phyloP scores from a whole-genome alignment of 345 rosid species.

The Populus simonii region DNA sequence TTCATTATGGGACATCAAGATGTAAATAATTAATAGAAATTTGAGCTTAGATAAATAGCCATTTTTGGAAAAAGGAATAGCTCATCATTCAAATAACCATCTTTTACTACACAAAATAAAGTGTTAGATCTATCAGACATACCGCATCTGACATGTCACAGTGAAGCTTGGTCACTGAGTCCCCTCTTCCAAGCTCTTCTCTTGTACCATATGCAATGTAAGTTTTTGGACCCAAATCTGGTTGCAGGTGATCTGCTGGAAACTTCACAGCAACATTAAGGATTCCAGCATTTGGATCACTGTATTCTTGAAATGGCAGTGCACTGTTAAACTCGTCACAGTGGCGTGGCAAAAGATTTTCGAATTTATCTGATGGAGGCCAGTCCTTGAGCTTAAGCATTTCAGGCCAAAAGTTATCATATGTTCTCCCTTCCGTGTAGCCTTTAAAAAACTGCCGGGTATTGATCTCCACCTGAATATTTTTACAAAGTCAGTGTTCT shows the following conservation, averaged over 20 bases:
- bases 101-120: background rate
- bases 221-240: constrained; percentile 92
- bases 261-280: constrained; percentile 77
- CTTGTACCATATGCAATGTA: constrained; percentile 78
- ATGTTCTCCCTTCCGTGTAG: constrained; percentile 67
- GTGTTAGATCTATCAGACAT: constrained; percentile 12
- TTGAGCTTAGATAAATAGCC: background rate
- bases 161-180: constrained; percentile 91
- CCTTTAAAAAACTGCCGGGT: constrained; percentile 72
- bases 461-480: constrained; percentile 61
- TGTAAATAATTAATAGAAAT: background rate
- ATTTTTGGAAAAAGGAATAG: background rate
- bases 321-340: constrained; percentile 81
- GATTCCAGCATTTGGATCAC: constrained; percentile 69
- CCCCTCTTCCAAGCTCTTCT: constrained; percentile 89
- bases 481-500: constrained; percentile 12
- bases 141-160: constrained; percentile 97
- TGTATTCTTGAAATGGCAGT: constrained; percentile 76
- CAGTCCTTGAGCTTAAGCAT: constrained; percentile 96
- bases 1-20: background rate
- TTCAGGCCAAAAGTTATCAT: constrained; percentile 77
- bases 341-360: constrained; percentile 82
- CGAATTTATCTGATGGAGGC: constrained; percentile 93
- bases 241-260: constrained; percentile 58
- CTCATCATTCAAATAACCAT: background rate